A percentile compares a stretch with the other conserved stretches of the same genome.
Evolutionary conservation across 2,329 filamentous ascomycete species (phyloP).

Genomic region (Aspergillus hiratsukae): DNA sequence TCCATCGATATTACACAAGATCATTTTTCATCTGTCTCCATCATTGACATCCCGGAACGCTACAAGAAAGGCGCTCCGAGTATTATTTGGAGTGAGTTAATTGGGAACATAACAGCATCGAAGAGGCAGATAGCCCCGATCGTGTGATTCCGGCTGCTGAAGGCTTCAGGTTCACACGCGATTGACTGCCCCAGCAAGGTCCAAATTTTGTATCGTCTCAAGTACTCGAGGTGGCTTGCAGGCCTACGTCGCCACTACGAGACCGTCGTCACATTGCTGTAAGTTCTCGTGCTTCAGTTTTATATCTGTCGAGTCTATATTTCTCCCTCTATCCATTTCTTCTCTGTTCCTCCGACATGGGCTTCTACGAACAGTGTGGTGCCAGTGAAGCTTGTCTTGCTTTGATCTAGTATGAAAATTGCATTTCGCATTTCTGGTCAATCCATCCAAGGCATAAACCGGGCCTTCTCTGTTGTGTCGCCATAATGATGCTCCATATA

Average conservation of each 20-base stretch:
- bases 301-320: neutral
- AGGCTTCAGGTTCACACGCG: neutral
- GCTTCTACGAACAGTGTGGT: neutral
- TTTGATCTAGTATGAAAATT: neutral
- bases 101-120: neutral
- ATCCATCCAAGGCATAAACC: neutral
- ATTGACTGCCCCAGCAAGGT: neutral
- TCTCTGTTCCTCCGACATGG: neutral
- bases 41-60: neutral
- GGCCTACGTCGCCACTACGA: neutral
- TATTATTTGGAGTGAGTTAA: neutral
- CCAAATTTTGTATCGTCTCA: neutral
- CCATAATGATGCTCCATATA: neutral
- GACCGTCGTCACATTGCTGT: neutral
- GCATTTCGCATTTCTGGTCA: neutral
- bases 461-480: neutral
- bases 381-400: neutral
- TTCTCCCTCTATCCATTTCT: neutral
- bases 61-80: neutral
- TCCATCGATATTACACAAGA: neutral
- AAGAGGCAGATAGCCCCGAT: neutral
- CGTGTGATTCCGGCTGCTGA: neutral
- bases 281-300: neutral
- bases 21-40: neutral
- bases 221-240: neutral